A percentile compares a stretch with the other conserved stretches of the same genome.
Conservation (phyloP, 2,329 filamentous ascomycete species). For the Penicillium sp. region DNA sequence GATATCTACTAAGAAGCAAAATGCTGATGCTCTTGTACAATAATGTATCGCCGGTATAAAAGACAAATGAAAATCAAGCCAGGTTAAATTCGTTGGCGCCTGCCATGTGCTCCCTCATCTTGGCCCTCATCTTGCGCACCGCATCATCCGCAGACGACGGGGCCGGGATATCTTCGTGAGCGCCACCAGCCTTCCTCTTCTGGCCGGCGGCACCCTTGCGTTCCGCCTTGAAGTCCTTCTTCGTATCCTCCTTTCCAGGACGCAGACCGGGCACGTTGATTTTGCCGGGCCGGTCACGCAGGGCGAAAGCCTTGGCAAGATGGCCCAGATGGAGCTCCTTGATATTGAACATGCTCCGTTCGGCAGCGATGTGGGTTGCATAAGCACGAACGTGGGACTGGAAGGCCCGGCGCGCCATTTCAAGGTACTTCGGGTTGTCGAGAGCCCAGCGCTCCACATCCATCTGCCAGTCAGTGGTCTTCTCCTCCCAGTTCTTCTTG, state of each 20-base stretch:
- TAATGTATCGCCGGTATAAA: slow-evolving; percentile 18
- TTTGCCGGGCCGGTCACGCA: slow-evolving; percentile 82
- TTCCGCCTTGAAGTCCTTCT: slow-evolving; percentile 48
- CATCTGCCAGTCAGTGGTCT: slow-evolving; percentile 66
- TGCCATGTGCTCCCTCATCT: slow-evolving; percentile 51
- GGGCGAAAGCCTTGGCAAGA: slow-evolving; percentile 85
- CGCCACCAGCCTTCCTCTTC: slow-evolving; percentile 34
- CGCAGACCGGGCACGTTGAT: slow-evolving; percentile 59
- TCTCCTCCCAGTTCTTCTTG: slow-evolving; percentile 60
- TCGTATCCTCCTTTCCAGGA: slow-evolving; percentile 47
- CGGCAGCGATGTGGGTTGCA: slow-evolving; percentile 83
- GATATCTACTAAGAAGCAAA: slow-evolving; percentile 73
- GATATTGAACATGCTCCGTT: slow-evolving; percentile 86
- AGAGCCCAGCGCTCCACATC: slow-evolving; percentile 64
- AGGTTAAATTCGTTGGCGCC: slow-evolving; percentile 59
- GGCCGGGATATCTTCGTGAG: slow-evolving; percentile 27
- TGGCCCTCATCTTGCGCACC: slow-evolving; percentile 53
- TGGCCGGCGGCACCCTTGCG: slow-evolving; percentile 38
- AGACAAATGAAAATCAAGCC: slow-evolving; percentile 38
- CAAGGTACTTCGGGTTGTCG: slow-evolving; percentile 65
- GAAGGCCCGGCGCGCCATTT: slow-evolving; percentile 79
- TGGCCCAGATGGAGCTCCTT: slow-evolving; percentile 88
- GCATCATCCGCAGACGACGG: slow-evolving; percentile 46
- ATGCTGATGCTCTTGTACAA: slow-evolving; percentile 31
- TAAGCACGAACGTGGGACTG: slow-evolving; percentile 93